Conservation (phyloP, 2,329 filamentous ascomycete genomes). For the Emmonsiellopsis sp. region DNA sequence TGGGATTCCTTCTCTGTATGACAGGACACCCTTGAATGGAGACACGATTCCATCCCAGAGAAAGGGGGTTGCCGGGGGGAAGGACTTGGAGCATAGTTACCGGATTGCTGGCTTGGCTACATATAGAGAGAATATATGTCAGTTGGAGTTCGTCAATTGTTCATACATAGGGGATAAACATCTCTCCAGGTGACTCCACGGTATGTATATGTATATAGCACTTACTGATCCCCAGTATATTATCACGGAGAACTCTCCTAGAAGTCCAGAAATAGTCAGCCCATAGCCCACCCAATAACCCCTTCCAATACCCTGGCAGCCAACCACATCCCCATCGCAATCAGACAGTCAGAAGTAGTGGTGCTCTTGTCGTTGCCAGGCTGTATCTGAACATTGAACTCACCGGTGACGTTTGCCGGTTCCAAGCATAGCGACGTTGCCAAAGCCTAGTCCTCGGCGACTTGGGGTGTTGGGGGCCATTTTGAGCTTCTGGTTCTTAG, state of each 20-base stretch:
- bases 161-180: neutral
- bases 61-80: neutral
- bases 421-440: no score
- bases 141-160: no score
- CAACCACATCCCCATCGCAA: conserved; percentile 13
- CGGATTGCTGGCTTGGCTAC: conserved; percentile 22
- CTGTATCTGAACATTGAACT: no score
- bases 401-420: no score
- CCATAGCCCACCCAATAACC: no score
- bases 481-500: no score
- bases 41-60: neutral
- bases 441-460: no score
- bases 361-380: no score
- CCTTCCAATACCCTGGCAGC: conserved; percentile 21
- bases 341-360: neutral
- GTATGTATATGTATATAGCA: neutral
- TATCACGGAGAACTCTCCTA: conserved; percentile 15
- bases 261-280: neutral
- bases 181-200: neutral
- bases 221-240: conserved; percentile 22
- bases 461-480: no score
- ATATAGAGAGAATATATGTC: neutral
- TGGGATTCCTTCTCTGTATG: neutral
- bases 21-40: neutral
- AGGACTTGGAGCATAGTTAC: conserved; percentile 8